Percentiles rank a stretch among this genome's conserved stretches.
These are phyloP conservation scores for Pythium grandisporangium DNA, from an alignment of 352 stramenopile species.

Conservation along the genomic window DNA sequence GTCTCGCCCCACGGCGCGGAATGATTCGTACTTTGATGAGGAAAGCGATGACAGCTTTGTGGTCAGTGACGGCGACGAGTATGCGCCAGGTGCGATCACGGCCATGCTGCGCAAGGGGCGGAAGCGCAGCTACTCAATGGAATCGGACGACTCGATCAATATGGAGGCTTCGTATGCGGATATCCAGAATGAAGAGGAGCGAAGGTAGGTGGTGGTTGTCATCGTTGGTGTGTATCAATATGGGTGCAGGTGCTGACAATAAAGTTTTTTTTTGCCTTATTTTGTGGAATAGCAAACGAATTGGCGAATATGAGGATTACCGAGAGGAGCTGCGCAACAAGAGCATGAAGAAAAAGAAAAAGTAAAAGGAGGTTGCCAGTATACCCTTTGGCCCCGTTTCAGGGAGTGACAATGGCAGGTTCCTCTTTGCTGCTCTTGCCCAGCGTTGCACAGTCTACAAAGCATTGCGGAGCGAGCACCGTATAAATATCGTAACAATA, in stretches of 20 bases:
- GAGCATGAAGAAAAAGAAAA: slow-evolving; percentile 71
- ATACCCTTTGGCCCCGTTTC: too few species aligned
- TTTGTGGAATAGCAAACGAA: slow-evolving; percentile 30
- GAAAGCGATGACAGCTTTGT: slow-evolving; percentile 87
- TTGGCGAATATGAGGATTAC: slow-evolving; percentile 80
- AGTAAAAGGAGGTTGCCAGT: too few species aligned
- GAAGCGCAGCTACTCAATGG: slow-evolving; percentile 66
- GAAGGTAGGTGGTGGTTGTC: slow-evolving; percentile 56
- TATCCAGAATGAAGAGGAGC: slow-evolving; percentile 82
- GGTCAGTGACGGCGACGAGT: slow-evolving; percentile 71
- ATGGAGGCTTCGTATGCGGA: slow-evolving; percentile 82
- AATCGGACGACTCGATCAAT: slow-evolving; percentile 75
- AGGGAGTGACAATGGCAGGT: too few species aligned
- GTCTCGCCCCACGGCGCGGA: slow-evolving; percentile 16
- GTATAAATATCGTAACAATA: too few species aligned
- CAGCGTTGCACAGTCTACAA: too few species aligned
- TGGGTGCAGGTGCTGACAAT: too few species aligned
- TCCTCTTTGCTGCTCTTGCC: too few species aligned
- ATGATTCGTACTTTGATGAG: slow-evolving; percentile 68
- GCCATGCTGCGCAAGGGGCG: slow-evolving; percentile 72
- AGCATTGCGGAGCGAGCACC: too few species aligned
- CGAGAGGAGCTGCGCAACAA: slow-evolving; percentile 79
- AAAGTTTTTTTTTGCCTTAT: neutral
- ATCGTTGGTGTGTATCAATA: too few species aligned
- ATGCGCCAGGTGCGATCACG: slow-evolving; percentile 62